Conservation (phyloP, 2,329 filamentous ascomycete species). For the Fusarium globosum region DNA sequence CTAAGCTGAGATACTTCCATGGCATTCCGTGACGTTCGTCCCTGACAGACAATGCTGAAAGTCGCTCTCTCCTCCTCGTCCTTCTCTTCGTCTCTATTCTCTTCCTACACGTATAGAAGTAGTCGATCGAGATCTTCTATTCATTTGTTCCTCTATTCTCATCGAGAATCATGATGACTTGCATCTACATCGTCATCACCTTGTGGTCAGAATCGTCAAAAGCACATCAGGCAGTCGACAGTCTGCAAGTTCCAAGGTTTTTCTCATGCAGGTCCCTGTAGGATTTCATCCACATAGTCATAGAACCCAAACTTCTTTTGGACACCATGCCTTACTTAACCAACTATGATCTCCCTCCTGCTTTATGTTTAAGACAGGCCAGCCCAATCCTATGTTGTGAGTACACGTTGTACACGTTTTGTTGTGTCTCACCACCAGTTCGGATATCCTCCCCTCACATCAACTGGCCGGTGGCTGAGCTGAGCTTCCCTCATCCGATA, state of each 20-base stretch:
- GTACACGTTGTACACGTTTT: slow-evolving; percentile 19
- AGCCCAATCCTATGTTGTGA: neutral
- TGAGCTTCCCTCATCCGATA: slow-evolving; percentile 2
- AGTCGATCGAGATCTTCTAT: slow-evolving; percentile 12
- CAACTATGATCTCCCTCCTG: neutral
- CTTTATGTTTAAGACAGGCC: slow-evolving; percentile 14
- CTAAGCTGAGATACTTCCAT: neutral
- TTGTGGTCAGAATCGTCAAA: neutral
- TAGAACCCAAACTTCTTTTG: neutral
- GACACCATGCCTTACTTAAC: neutral
- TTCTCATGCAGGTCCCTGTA: slow-evolving; percentile 10
- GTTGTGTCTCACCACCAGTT: slow-evolving; percentile 18
- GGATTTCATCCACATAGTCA: slow-evolving; percentile 11
- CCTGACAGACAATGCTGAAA: neutral
- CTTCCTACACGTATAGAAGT: neutral
- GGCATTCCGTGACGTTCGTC: neutral
- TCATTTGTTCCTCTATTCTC: neutral
- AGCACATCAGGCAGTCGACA: neutral
- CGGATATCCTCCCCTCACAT: slow-evolving; percentile 18
- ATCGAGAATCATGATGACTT: neutral
- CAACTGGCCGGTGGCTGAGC: slow-evolving; percentile 13
- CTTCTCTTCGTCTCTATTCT: neutral
- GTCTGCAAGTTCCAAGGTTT: slow-evolving; percentile 16
- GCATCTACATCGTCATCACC: neutral
- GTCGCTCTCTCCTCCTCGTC: neutral